Evolutionary conservation across 2,329 filamentous ascomycete species (phyloP), one percentile per base, ranked within the genome.

Genomic region (Verticillium longisporum): DNA sequence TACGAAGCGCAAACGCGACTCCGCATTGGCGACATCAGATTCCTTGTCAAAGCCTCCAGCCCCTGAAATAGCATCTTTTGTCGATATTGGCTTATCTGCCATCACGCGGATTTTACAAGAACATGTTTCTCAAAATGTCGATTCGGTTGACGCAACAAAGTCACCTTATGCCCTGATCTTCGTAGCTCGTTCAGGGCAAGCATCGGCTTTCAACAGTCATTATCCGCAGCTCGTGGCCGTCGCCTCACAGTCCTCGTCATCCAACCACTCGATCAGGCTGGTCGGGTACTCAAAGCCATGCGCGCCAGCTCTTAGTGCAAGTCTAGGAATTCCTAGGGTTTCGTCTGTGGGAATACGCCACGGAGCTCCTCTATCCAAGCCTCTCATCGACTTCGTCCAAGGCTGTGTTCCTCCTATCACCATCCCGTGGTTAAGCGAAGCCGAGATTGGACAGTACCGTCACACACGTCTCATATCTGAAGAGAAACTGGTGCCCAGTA

Each of bases 61-160:
- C 15, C 85, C 86, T 3, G 83, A 83, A 56, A 74, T 91, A 9
- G 72, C 75, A n/a, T 74, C 74, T 3, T 80, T 81, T 63, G 70
- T 92, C 45, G 83, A 90, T 57, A 75, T 90, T 56, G 89, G 90
- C 2, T 75, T 91, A 55, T 83, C 86, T 66, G 80, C 76, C 61
- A 85, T 91, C 61, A 87, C 84, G 5, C 81, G 84, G 18, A 78
- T 77, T 57, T 78, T 92, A 2, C 80, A 87, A 63, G 69, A 72
- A 21, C 67, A 74, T 33, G 73, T 78, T 14, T 56, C 53, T 31
- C 34, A n/a, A 58, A 9, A 36, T 34, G 33, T 64, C 65, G n/a
- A 59, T 26, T 58, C 45, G 37, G 18, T 9, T 31, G 57, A 11
- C 4, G 9, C 36, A 14, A n/a, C 38, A 5, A 36, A 56, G 1